Conservation (phyloP, 768 basidiomycete genomes). For the Crepidotus variabilis region DNA sequence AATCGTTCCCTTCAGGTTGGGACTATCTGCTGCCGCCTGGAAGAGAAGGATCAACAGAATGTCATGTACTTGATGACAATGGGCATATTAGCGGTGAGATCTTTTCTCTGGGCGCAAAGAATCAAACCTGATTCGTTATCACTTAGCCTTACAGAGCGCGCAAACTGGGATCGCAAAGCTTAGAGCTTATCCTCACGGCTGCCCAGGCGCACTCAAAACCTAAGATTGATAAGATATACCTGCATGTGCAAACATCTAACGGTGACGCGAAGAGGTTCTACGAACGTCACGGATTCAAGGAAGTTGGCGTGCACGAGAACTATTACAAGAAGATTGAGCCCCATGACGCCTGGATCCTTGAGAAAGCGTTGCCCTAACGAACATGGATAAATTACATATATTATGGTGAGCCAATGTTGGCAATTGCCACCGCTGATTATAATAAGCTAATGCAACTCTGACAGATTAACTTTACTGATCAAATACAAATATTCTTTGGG, state of each 20-base stretch:
- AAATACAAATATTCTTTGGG: constrained; percentile 16
- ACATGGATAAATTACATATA: constrained; percentile 9
- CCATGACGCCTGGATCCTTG: constrained; percentile 83
- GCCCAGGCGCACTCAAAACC: constrained; percentile 57
- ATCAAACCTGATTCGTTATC: constrained; percentile 10
- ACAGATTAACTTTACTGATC: constrained; percentile 17
- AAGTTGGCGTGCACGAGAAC: constrained; percentile 58
- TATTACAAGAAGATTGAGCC: constrained; percentile 92
- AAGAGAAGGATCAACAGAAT: constrained; percentile 54
- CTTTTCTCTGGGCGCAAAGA: constrained; percentile 11
- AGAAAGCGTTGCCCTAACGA: constrained; percentile 44
- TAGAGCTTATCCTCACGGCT: constrained; percentile 63
- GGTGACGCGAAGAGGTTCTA: constrained; percentile 76
- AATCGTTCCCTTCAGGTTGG: constrained; percentile 49
- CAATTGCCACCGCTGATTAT: neutral
- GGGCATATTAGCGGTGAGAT: constrained; percentile 80
- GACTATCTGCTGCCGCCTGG: constrained; percentile 81
- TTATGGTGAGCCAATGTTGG: constrained; percentile 13
- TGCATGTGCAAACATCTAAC: constrained; percentile 89
- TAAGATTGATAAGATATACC: constrained; percentile 66
- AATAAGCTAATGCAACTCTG: constrained; percentile 10
- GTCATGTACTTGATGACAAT: constrained; percentile 87
- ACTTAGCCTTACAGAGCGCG: constrained; percentile 81
- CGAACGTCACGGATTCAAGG: constrained; percentile 76
- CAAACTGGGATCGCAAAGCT: constrained; percentile 67